phyloP scores from a whole-genome alignment of 306 rosid genomes.

The Acmispon strigosus region DNA sequence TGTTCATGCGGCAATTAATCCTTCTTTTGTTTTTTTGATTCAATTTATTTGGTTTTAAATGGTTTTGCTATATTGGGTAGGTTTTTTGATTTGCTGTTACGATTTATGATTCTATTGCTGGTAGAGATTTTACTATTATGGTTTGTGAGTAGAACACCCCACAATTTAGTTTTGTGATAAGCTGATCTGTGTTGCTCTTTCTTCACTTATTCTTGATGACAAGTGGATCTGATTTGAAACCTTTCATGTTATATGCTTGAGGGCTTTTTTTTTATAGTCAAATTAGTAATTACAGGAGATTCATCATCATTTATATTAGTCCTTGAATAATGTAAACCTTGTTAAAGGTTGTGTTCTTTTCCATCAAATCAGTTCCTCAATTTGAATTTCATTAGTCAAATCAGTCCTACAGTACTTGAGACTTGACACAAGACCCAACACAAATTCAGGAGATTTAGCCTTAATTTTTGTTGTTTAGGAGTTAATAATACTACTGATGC shows the following conservation, averaged over 20 bases:
- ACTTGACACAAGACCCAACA: neutral
- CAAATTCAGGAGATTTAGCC: neutral
- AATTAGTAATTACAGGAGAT: neutral
- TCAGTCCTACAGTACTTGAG: neutral
- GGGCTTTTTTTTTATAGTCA: neutral
- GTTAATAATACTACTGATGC: neutral
- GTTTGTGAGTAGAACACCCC: neutral
- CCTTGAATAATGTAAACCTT: neutral
- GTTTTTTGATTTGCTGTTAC: neutral
- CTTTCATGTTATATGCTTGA: neutral
- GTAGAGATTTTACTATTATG: neutral
- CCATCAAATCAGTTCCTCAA: neutral
- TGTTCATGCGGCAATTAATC: neutral
- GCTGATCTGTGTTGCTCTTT: neutral
- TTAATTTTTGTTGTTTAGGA: neutral
- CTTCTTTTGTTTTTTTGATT: too few species aligned
- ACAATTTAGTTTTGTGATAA: neutral
- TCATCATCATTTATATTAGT: neutral
- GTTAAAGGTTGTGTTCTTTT: neutral
- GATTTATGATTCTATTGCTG: neutral
- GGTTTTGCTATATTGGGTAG: neutral
- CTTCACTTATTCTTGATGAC: neutral
- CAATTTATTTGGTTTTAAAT: neutral
- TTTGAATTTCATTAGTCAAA: neutral
- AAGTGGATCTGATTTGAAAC: conserved; percentile 17